Evolutionary conservation across 768 basidiomycete genomes (phyloP), one percentile per base, ranked within the genome.

Genomic region (Boletus sp.): DNA sequence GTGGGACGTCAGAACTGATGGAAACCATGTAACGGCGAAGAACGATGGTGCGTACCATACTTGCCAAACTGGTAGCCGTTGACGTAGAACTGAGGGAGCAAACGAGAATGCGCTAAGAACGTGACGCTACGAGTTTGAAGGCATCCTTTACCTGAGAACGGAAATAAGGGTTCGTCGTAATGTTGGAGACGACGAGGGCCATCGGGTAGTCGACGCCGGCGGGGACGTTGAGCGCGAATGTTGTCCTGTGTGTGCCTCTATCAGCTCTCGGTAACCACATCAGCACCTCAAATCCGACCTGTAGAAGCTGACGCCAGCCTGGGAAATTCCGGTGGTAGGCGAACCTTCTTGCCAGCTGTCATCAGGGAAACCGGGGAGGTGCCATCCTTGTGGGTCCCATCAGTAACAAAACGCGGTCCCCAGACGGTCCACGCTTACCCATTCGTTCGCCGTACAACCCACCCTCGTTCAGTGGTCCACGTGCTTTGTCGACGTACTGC

Each of bases 381-480:
- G 83, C 79, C 81, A 83, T 36, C 24, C 66, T 55, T 52, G 28
- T 11, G 18, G 20, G 37, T 20, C 36, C n/a, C 8, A 17, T 70
- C 54, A 63, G 39, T 30, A 24, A 50, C 39, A 35, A 36, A 20
- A 15, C 15, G 35, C 11, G 15, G 17, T 14, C 17, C 6, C 20
- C 18, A 28, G 37, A 47, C 14, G 0, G 4, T 6, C 17, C 53
- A 29, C 29, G 32, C 45, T 52, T 44, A 55, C 63, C 81, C 74
- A 79, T 77, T 17, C 84, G 76, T 66, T 85, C 83, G 14, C 73
- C 82, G 54, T 77, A 83, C 2, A 83, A 64, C 2, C 84, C 84
- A 9, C 84, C 84, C 65, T 84, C 83, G 58, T 86, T 85, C 54
- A 82, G 68, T n/a, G 81, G 75, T 6, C 84, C 84, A 17, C 85